Evolutionary conservation across 179 eudicot species (phyloP), one percentile per base, ranked within the genome.

Genomic region (Silene vulgaris): DNA sequence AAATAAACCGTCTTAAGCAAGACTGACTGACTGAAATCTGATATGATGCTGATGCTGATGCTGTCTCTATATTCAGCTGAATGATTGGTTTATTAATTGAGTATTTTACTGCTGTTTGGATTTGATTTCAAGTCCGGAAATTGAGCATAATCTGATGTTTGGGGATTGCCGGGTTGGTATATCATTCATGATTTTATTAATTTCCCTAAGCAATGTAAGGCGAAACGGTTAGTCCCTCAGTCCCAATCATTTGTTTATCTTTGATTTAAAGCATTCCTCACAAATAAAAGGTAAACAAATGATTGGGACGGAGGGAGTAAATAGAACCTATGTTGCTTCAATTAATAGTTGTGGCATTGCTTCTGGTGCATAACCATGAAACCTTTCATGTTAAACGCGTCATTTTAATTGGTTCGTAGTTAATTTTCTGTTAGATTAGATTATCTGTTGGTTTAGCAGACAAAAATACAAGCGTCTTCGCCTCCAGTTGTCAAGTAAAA

Each of bases 41-140:
- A 19, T 64, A n/a, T 52, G 48, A 23, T 23, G 26, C 26, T 23
- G 26, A n/a, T n/a, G 26, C 26, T n/a, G n/a, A 26, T 65, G 50
- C 19, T 63, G 14, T 11, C 50, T 21, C 54, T 19, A 26, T 50
- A 13, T 75, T 79, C n/a, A 73, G 73, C 11, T 11, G 43, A 29
- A 26, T 12, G 6, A 37, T 48, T 48, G 37, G 57, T 17, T 4
- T 3, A 23, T 50, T 52, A 5, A 13, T 4, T 52, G 14, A 0
- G 37, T 20, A 52, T 12, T 26, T 45, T 48, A 45, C 14, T 6
- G 12, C 37, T 52, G 3, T 71, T 23, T 71, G 17, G 19, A 50
- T 28, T 50, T 68, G 54, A 30, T 40, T 8, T 37, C 26, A 19
- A 68, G 72, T 4, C 48, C 50, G 13, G 70, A 5, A 66, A 5